Percentiles rank a stretch among this genome's conserved stretches.
These are phyloP conservation scores for Botrytis hyacinthi DNA, from an alignment of 2,329 filamentous ascomycete genomes.

Conservation along the genomic window DNA sequence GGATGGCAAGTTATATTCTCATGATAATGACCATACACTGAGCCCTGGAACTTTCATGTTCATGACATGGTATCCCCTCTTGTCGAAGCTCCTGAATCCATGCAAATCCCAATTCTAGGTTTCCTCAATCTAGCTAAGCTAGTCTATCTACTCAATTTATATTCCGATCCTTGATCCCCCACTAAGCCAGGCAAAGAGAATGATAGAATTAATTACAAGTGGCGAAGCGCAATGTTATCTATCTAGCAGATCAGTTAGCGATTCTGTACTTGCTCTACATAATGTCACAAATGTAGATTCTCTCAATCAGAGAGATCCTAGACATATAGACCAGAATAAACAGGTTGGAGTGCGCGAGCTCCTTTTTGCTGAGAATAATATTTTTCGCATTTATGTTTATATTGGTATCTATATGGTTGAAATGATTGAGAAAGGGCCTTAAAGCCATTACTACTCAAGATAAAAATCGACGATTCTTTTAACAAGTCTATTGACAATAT, in stretches of 20 bases:
- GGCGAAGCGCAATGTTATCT: neutral
- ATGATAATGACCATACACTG: neutral
- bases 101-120: neutral
- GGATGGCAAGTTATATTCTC: fast-evolving
- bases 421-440: fast-evolving
- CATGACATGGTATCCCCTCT: neutral
- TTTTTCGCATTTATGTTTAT: no score
- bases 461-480: neutral
- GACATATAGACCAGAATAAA: no score
- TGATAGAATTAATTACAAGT: neutral
- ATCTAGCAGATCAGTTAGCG: neutral
- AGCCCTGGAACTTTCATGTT: neutral
- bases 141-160: neutral
- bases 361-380: no score
- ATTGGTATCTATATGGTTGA: neutral
- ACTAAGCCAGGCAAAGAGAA: fast-evolving
- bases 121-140: neutral
- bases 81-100: neutral
- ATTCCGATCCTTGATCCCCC: fast-evolving
- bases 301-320: neutral
- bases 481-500: neutral
- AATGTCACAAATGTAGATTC: neutral
- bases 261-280: neutral
- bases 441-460: neutral
- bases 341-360: no score